Evolutionary conservation across 225 moss, liverwort and hornwort genomes (phyloP), one percentile per base, ranked within the genome.

Genomic region (Lunularia cruciata): DNA sequence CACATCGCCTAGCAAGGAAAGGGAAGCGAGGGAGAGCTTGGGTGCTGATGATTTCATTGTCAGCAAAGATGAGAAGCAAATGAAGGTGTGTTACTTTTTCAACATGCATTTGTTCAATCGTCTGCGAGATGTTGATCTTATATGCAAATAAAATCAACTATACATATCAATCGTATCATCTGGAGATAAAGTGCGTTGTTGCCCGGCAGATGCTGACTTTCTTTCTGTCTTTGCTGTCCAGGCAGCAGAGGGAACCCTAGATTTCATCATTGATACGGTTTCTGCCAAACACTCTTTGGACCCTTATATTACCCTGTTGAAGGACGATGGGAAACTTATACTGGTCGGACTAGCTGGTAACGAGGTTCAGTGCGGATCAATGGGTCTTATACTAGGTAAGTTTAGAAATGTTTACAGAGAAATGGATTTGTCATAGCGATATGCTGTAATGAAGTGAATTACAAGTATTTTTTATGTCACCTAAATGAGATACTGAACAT

Each of bases 21-120:
- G 77, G 8, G 84, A 86, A 67, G 88, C 89, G 0, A 79, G 61
- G 0, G 46, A 82, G 3, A 6, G 70, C 1, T 78, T 91, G 1
- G 78, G 79, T 3, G 89, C 81, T 2, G 81, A 92, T 36, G 51
- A 82, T 11, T 89, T 89, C 75, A 61, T 92, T 4, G 49, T 87
- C 42, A 89, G 81, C 69, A 81, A 73, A 4, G 79, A 92, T 69
- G 64, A 70, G 23, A 70, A 55, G 22, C 76, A 75, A 25, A 87
- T 92, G 85, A 81, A 70, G 14, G 86, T 61, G 20, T 0, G 6
- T 57, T 4, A 48, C 47, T 48, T 19, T 48, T 16, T 48, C 40
- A 13, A 40, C 5, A 40, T 5, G 13, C 13, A 40, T 13, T 40
- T 40, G 5, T 5, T 40, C 13, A 5, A 40, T 48, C 40, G 40